Base-by-base conservation (phyloP, 2,329 filamentous ascomycete species). In the Epichloe bromicola region DNA sequence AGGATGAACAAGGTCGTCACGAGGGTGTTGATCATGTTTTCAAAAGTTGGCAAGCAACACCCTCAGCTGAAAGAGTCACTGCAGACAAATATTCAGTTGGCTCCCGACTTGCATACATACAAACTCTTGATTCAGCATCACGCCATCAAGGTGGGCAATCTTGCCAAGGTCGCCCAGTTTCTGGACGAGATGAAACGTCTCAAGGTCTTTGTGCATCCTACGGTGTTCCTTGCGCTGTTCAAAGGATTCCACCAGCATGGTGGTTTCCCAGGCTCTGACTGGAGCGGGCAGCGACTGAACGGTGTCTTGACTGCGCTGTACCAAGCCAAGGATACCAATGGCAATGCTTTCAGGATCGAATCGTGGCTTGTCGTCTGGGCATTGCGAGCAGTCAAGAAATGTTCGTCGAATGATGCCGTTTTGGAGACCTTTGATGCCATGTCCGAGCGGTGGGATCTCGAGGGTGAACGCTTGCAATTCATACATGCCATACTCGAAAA, bases 191-290 rank as follows among this genome's bases (percentile, higher is more conserved):
- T 96, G 88, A 79, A 78, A 51, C 68, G 71, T 38, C 82, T 82
- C 57, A 69, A 75, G 3, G 73, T 95, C 3, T 78, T 81, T 0
- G 70, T 91, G 15, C 81, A 91, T 54, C 85, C 85, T 5, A 78
- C 84, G 52, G 78, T 95, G 23, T 96, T 91, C 60, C 72, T 93
- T 38, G 76, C 85, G 7, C 72, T 97, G 3, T 86, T 97, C 68
- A 84, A 88, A 59, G 89, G 86, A 0, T 98, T 97, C 62, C 74
- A 76, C 34, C 65, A 71, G 2, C 83, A 95, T 61, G 91, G 90
- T 11, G 82, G 80, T 26, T 62, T 72, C 23, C 71, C 56, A 1
- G 66, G 82, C 55, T 82, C 82, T 0, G 74, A 79, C 12, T 98
- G 93, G 91, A 88, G 80, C 30, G 70, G 73, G 33, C 67, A 76